Evolutionary conservation across 1,139 yeast genomes (phyloP).

Genomic region (Geotrichum siamense): DNA sequence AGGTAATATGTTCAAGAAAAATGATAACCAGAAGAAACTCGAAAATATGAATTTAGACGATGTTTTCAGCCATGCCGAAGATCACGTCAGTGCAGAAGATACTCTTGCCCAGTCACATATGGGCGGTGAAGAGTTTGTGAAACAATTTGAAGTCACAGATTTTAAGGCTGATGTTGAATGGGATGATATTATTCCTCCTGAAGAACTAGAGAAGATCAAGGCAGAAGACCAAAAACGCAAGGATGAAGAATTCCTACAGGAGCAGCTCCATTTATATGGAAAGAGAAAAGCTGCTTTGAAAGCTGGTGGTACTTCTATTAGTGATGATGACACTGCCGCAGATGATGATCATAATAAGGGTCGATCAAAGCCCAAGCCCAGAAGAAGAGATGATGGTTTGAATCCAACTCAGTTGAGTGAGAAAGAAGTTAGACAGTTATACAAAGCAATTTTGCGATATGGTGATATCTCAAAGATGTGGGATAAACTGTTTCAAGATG

Average conservation of each 20-base stretch:
- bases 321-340: slow-evolving; percentile 37
- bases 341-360: slow-evolving; percentile 32
- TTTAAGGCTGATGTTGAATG: slow-evolving; percentile 97
- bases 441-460: slow-evolving; percentile 69
- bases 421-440: slow-evolving; percentile 79
- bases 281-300: slow-evolving; percentile 65
- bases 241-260: slow-evolving; percentile 80
- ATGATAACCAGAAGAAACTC: slow-evolving; percentile 76
- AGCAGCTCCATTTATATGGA: slow-evolving; percentile 81
- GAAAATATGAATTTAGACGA: slow-evolving; percentile 95
- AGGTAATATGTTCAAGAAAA: slow-evolving; percentile 92
- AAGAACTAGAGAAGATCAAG: slow-evolving; percentile 78
- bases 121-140: slow-evolving; percentile 96
- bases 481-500: slow-evolving; percentile 86
- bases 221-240: slow-evolving; percentile 82
- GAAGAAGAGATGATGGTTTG: slow-evolving; percentile 32
- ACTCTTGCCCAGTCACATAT: slow-evolving; percentile 82
- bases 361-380: slow-evolving; percentile 26
- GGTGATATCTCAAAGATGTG: slow-evolving; percentile 80
- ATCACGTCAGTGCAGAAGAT: slow-evolving; percentile 93
- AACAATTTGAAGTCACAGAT: slow-evolving; percentile 96
- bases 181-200: slow-evolving; percentile 98
- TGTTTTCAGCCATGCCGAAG: slow-evolving; percentile 94
- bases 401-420: slow-evolving; percentile 64
- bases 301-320: slow-evolving; percentile 36